Conservation (phyloP, 225 moss, liverwort and hornwort genomes). For the Bryum argenteum region DNA sequence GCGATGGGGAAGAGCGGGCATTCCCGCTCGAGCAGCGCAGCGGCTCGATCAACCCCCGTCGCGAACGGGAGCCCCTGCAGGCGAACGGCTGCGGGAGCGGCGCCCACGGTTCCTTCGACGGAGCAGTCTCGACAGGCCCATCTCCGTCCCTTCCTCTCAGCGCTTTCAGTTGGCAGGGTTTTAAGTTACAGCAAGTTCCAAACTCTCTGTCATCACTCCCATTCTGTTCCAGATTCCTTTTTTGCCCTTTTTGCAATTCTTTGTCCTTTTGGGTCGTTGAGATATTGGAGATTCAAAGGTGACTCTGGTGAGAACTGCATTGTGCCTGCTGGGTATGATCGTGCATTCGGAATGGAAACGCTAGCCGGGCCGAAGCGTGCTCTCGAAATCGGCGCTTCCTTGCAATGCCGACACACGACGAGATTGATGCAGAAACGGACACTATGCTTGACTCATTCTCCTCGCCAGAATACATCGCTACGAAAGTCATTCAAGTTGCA, state of each 20-base stretch:
- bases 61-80: too few species aligned
- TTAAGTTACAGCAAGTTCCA: background rate
- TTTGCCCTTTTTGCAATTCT: background rate
- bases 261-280: background rate
- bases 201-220: background rate
- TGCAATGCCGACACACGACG: conserved; percentile 14
- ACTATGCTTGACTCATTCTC: conserved; percentile 2
- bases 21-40: too few species aligned
- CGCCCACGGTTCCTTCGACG: too few species aligned
- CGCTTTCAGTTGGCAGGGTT: conserved; percentile 12
- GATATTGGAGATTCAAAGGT: background rate
- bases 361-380: conserved; percentile 25
- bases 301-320: background rate
- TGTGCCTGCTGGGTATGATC: background rate
- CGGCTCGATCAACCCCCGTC: too few species aligned
- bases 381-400: conserved; percentile 2
- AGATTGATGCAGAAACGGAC: conserved; percentile 15
- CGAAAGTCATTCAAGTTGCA: conserved; percentile 32
- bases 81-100: too few species aligned
- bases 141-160: too few species aligned
- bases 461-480: background rate
- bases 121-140: too few species aligned
- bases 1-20: too few species aligned
- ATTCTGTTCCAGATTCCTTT: conserved; percentile 14
- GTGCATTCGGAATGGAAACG: conserved; percentile 30